Percentiles rank a stretch among this genome's conserved stretches.
These are phyloP conservation scores for Cryphonectria parasitica DNA, from an alignment of 2,329 filamentous ascomycete genomes.

Conservation along the genomic window DNA sequence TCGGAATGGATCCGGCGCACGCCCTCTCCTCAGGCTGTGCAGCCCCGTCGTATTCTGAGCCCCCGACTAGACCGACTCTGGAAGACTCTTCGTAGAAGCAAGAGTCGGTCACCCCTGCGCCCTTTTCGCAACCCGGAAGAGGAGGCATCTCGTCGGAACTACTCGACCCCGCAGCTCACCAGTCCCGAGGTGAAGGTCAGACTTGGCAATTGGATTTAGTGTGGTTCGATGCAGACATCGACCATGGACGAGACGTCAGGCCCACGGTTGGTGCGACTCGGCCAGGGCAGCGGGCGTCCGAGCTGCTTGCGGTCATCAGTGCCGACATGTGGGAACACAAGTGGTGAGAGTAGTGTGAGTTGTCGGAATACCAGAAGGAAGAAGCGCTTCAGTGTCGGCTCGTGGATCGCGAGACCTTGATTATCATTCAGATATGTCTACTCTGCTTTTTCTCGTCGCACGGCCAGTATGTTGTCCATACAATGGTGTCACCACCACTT, in stretches of 20 bases:
- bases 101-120: conserved; percentile 25
- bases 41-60: conserved; percentile 22
- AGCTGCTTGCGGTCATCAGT: conserved; percentile 1
- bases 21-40: conserved; percentile 21
- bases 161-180: conserved; percentile 19
- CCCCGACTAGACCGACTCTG: conserved; percentile 25
- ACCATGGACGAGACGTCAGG: neutral
- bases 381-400: neutral
- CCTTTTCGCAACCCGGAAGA: neutral
- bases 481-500: conserved; percentile 43
- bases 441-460: neutral
- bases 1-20: conserved; percentile 23
- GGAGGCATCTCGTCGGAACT: conserved; percentile 17
- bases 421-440: neutral
- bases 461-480: neutral
- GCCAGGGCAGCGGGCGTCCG: neutral
- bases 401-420: conserved; percentile 4
- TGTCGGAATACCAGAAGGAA: conserved; percentile 3
- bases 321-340: neutral
- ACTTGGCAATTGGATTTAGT: conserved; percentile 30
- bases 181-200: conserved; percentile 14
- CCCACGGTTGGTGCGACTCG: conserved; percentile 15
- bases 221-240: conserved; percentile 27
- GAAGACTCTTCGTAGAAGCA: conserved; percentile 25
- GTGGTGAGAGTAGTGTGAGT: neutral